Percentiles rank a stretch among this genome's conserved stretches.
Evolutionary conservation across 2,329 filamentous ascomycete genomes (phyloP).

Genomic region (Volutella citrinella): DNA sequence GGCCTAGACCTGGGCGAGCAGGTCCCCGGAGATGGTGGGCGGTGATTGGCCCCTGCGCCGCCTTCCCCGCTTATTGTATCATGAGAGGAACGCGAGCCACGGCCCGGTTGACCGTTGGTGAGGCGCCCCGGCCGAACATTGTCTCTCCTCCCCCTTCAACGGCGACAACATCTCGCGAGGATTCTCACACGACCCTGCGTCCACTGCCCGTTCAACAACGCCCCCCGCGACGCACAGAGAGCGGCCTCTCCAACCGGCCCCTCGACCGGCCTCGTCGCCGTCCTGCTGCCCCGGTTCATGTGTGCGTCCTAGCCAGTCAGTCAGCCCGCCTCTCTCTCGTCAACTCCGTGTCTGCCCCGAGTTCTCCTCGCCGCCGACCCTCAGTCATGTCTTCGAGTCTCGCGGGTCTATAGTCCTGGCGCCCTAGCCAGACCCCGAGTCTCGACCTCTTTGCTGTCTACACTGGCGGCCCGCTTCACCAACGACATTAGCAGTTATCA

Average conservation of each 20-base stretch:
- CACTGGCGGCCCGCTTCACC: too few relatives aligned
- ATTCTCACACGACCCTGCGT: slow-evolving; percentile 5
- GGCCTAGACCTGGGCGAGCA: too few relatives aligned
- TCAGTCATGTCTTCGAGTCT: slow-evolving; percentile 46
- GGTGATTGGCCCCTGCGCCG: slow-evolving; percentile 28
- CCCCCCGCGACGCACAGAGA: slow-evolving; percentile 3
- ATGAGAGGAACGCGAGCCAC: slow-evolving; percentile 31
- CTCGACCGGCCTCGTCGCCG: background rate
- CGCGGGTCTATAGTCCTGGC: slow-evolving; percentile 47
- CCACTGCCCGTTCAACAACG: too few relatives aligned
- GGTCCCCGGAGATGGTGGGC: too few relatives aligned
- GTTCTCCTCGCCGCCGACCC: slow-evolving; percentile 25
- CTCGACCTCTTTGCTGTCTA: slow-evolving; percentile 18
- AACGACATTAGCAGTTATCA: too few relatives aligned
- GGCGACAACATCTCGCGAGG: too few relatives aligned
- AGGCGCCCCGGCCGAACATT: slow-evolving; percentile 25
- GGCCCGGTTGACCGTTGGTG: slow-evolving; percentile 13
- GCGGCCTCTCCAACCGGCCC: slow-evolving; percentile 3
- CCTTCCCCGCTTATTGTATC: slow-evolving; percentile 38
- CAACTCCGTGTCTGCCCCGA: slow-evolving; percentile 21
- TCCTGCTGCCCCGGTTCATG: slow-evolving; percentile 16
- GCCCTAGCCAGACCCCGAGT: slow-evolving; percentile 41
- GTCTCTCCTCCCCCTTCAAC: slow-evolving; percentile 22
- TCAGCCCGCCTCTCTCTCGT: slow-evolving; percentile 13
- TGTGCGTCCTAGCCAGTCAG: slow-evolving; percentile 7